phyloP scores from a whole-genome alignment of 208 protist genomes.

The Wallacemonas rigidus region DNA sequence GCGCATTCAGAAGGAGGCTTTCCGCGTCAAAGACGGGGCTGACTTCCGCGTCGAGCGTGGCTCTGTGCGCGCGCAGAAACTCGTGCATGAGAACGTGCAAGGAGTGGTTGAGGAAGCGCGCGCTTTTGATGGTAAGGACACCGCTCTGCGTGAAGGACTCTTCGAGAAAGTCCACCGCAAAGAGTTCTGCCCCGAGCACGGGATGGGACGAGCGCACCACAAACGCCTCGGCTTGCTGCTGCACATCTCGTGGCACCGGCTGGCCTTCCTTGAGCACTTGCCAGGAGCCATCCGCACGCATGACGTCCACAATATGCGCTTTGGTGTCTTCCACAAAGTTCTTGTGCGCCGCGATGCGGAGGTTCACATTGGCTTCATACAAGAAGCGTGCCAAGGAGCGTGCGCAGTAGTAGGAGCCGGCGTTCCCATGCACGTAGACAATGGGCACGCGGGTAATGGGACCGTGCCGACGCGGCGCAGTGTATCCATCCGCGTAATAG shows the following conservation, averaged over 20 bases:
- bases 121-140: constrained; percentile 59
- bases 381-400: constrained; percentile 73
- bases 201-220: constrained; percentile 42
- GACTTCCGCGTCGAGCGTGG: constrained; percentile 25
- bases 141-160: constrained; percentile 73
- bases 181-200: constrained; percentile 59
- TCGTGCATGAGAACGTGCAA: constrained; percentile 47
- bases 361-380: constrained; percentile 51
- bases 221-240: constrained; percentile 46
- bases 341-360: constrained; percentile 1
- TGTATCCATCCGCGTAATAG: constrained; percentile 56
- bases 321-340: not conserved
- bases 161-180: constrained; percentile 70
- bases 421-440: constrained; percentile 84
- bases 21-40: constrained; percentile 11
- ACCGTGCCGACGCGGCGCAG: constrained; percentile 24
- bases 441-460: constrained; percentile 54
- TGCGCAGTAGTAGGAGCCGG: constrained; percentile 72
- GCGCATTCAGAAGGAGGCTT: constrained; percentile 16
- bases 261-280: constrained; percentile 27
- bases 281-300: constrained; percentile 22
- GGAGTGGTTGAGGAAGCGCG: constrained; percentile 68
- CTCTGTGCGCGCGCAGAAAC: constrained; percentile 47
- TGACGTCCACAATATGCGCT: constrained; percentile 2
- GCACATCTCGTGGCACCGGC: constrained; percentile 33